Percentiles rank a stretch among this genome's conserved stretches.
Conservation (phyloP, 441 rosid species). For the Mallotus japonicus region DNA sequence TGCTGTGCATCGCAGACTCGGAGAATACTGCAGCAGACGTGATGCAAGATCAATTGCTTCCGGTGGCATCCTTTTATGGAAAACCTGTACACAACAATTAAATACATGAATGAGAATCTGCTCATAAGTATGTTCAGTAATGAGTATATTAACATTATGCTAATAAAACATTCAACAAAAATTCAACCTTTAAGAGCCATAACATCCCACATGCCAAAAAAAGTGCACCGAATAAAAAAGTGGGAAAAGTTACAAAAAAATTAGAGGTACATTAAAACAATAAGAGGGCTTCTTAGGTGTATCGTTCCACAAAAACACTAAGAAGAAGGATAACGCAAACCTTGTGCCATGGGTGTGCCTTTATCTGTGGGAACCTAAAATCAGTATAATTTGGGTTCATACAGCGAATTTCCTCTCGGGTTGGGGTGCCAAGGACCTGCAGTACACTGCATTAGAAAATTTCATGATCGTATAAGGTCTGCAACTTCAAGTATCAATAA, state of each 20-base stretch:
- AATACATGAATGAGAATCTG: constrained; percentile 5
- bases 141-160: background rate
- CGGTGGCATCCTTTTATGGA: constrained; percentile 95
- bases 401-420: constrained; percentile 96
- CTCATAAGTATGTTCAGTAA: background rate
- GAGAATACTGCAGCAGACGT: constrained; percentile 92
- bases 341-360: constrained; percentile 99
- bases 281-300: background rate
- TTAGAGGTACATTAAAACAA: no score
- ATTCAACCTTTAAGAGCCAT: background rate
- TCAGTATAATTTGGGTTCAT: constrained; percentile 97
- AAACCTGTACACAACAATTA: constrained; percentile 45
- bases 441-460: constrained; percentile 18
- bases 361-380: constrained; percentile 94
- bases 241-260: background rate
- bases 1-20: constrained; percentile 76
- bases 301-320: background rate
- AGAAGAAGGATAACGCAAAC: constrained; percentile 30
- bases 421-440: constrained; percentile 98
- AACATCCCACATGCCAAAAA: background rate
- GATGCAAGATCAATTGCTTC: constrained; percentile 97
- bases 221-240: background rate
- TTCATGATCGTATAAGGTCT: background rate
- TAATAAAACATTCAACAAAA: background rate
- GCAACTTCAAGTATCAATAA: background rate